Evolutionary conservation across 2,329 filamentous ascomycete genomes (phyloP).

Genomic region (Coniosporium tulheliwenetii): DNA sequence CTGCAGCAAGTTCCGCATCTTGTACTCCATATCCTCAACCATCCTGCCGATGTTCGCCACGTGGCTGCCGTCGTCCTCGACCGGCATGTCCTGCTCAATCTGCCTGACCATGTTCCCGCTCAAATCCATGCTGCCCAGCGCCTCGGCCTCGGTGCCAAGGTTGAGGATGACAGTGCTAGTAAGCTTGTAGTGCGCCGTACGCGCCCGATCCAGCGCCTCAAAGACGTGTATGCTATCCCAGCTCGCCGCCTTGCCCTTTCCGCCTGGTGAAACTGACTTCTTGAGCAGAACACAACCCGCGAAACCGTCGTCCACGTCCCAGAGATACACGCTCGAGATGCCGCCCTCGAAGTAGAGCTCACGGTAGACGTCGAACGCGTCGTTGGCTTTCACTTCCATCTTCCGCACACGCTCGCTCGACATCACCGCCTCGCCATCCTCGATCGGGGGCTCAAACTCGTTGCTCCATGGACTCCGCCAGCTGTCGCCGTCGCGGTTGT

Average conservation of each 20-base stretch:
- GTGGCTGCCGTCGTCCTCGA: conserved; percentile 82
- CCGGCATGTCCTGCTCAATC: conserved; percentile 78
- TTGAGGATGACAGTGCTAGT: conserved; percentile 93
- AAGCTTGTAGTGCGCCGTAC: conserved; percentile 91
- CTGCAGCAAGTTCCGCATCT: conserved; percentile 96
- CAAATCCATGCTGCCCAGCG: conserved; percentile 74
- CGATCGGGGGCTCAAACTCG: conserved; percentile 84
- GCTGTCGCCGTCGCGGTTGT: conserved; percentile 97
- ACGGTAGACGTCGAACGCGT: conserved; percentile 91
- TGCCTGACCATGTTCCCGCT: conserved; percentile 97
- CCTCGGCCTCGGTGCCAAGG: conserved; percentile 51
- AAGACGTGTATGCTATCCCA: conserved; percentile 99
- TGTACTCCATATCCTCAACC: conserved; percentile 98
- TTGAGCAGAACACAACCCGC: conserved; percentile 91
- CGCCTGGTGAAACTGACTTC: conserved; percentile 37
- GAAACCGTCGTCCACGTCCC: conserved; percentile 96
- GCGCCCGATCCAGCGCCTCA: conserved; percentile 83
- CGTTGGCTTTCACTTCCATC: conserved; percentile 88
- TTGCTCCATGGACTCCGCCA: conserved; percentile 99
- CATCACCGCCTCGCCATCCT: conserved; percentile 56
- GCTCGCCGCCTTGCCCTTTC: conserved; percentile 36
- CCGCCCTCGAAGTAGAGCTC: conserved; percentile 96
- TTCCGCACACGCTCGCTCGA: conserved; percentile 81
- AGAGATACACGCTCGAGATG: conserved; percentile 91
- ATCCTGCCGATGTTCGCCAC: conserved; percentile 84